Evolutionary conservation across 2,329 filamentous ascomycete species (phyloP).

Genomic region (Cercospora janseana): DNA sequence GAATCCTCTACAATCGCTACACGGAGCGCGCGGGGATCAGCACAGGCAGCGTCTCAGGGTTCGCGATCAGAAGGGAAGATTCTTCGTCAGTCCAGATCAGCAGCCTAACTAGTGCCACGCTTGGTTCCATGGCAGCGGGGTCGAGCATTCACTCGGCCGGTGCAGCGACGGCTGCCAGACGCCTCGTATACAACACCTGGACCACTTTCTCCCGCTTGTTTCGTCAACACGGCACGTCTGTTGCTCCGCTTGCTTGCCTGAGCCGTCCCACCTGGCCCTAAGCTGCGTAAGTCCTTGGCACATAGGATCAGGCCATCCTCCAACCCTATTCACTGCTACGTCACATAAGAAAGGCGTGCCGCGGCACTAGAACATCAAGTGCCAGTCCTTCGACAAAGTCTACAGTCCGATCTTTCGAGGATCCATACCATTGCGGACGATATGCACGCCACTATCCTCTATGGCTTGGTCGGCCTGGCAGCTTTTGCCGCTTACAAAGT

Average conservation of each 20-base stretch:
- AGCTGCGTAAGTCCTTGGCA: not conserved
- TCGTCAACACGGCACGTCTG: not conserved
- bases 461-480: constrained; percentile 27
- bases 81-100: not conserved
- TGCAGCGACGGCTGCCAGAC: not conserved
- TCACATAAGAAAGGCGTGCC: no score
- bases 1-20: no score
- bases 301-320: not conserved
- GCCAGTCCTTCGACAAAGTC: no score
- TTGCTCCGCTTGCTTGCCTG: not conserved
- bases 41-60: no score
- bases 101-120: not conserved
- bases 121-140: constrained; percentile 10
- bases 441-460: constrained; percentile 29
- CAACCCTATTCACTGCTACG: no score
- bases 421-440: no score
- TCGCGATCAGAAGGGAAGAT: no score
- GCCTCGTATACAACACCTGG: no score
- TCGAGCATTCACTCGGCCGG: not conserved
- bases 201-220: not conserved
- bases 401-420: no score
- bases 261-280: not conserved
- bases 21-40: no score
- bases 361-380: no score
- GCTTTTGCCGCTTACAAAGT: constrained; percentile 30